Evolutionary conservation across 352 stramenopile genomes (phyloP).

Genomic region (Saprolegnia diclina): DNA sequence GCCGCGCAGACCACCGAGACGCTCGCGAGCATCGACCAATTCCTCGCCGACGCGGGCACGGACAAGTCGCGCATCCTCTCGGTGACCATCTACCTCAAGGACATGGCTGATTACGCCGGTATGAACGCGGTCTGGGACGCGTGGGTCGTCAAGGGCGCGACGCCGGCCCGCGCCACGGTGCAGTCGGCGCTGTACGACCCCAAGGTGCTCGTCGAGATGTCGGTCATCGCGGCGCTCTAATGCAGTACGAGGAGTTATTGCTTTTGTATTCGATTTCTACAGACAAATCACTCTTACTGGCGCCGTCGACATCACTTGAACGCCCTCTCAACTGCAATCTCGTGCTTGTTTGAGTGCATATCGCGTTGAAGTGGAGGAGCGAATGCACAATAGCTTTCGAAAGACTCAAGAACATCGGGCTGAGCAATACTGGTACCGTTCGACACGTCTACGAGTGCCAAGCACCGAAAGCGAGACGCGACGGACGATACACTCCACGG

Average conservation of each 20-base stretch:
- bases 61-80: conserved; percentile 19
- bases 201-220: conserved; percentile 23
- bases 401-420: too few species aligned
- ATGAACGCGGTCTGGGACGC: conserved; percentile 27
- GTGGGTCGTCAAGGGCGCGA: conserved; percentile 21
- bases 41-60: conserved; percentile 24
- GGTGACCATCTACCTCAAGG: conserved; percentile 26
- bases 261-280: too few species aligned
- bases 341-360: too few species aligned
- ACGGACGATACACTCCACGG: too few species aligned
- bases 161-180: conserved; percentile 20
- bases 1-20: conserved; percentile 12
- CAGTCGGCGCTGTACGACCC: conserved; percentile 22
- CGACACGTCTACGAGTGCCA: too few species aligned
- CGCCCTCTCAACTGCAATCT: too few species aligned
- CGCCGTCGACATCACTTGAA: too few species aligned
- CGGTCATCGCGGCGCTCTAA: conserved; percentile 16
- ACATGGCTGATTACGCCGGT: conserved; percentile 25
- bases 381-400: too few species aligned
- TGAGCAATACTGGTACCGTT: too few species aligned
- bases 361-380: too few species aligned
- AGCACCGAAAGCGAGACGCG: too few species aligned
- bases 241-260: not conserved
- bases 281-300: too few species aligned
- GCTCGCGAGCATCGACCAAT: conserved; percentile 22